These are phyloP conservation scores for Nicotiana tomentosiformis DNA, from an alignment of 257 asterid genomes.

Conservation along the genomic window DNA sequence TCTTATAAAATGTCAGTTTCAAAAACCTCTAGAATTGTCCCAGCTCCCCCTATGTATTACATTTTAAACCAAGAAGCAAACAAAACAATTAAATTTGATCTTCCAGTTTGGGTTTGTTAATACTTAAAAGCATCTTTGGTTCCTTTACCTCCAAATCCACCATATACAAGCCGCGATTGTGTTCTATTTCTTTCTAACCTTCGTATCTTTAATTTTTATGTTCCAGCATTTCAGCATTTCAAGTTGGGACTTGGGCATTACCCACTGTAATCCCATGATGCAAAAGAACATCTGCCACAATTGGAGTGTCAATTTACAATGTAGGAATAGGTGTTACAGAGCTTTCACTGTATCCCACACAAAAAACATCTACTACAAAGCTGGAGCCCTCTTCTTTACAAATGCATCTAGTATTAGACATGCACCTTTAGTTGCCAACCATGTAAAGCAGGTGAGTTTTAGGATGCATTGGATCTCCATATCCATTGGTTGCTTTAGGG, in stretches of 20 bases:
- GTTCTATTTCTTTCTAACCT: neutral
- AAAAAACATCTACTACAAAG: too few species aligned
- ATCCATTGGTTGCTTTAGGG: too few species aligned
- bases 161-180: neutral
- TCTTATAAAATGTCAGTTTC: neutral
- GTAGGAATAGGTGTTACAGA: too few species aligned
- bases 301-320: too few species aligned
- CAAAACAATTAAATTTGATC: neutral
- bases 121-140: neutral
- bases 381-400: too few species aligned
- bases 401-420: too few species aligned
- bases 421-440: too few species aligned
- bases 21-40: neutral
- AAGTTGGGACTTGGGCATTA: neutral
- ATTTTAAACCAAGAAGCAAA: neutral
- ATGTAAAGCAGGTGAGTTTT: too few species aligned
- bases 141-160: neutral
- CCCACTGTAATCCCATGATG: neutral
- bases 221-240: neutral
- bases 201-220: neutral
- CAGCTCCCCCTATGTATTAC: neutral
- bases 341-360: too few species aligned
- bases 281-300: too few species aligned
- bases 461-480: too few species aligned
- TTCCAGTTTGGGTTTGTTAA: neutral